Evolutionary conservation across 192 early-diverging fungal genomes (phyloP), one percentile per base, ranked within the genome.

Genomic region (Allomyces arbusculus): DNA sequence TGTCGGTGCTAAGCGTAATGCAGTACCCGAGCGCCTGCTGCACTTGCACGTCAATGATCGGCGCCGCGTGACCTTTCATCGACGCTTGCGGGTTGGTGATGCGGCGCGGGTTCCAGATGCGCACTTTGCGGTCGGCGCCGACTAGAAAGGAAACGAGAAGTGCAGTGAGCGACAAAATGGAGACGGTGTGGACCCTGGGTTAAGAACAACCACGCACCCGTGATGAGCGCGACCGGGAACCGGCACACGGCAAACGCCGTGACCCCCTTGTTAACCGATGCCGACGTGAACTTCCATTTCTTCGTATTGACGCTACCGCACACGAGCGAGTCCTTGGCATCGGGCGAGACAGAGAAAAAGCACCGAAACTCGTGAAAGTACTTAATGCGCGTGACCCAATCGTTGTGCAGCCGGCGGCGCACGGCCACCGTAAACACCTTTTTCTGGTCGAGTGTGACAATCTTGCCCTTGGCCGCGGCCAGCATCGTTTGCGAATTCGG

Each of bases 81-180:
- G 72, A 58, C 0, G 75, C 79, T 67, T 72, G 74, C 40, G 79
- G 78, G 43, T 76, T 69, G 4, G 72, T 43, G 8, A 82, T 65
- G 10, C 77, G 68, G 64, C 78, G 72, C 4, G 79, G 81, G 65
- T 82, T 80, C 78, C 78, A 80, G 10, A 82, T 66, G 0, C 81
- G 73, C 62, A 82, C 45, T 65, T 76, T 71, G 14, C 74, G 73
- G 62, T 80, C 79, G 65, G 25, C 16, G 23, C 23, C 23, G 19
- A 28, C 28, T 24, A 19, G 0, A 8, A 55, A 22, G 7, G 22
- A 8, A 61, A 65, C 4, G 55, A 10, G 23, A 65, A 7, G 33
- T 40, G 5, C 0, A 40, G 33, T 40, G 33, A 40, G 33, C 33
- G 7, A n/a, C n/a, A n/a, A 7, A 40, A 40, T 8, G 33, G 7